Percentiles rank a stretch among this genome's conserved stretches.
These are phyloP conservation scores for Tripterygium wilfordii DNA, from an alignment of 177 flowering plant genomes.

Conservation along the genomic window DNA sequence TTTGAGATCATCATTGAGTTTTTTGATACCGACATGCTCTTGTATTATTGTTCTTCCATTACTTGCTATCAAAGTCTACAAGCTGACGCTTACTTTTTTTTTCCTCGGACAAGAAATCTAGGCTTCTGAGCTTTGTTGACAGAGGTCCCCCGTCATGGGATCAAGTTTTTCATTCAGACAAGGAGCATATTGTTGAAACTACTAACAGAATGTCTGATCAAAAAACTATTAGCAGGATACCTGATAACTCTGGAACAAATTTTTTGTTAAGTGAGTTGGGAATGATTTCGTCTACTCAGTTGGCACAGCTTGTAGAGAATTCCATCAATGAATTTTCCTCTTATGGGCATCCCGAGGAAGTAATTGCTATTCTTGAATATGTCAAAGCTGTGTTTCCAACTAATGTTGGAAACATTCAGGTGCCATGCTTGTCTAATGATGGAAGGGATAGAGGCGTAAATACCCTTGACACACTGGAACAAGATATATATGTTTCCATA, in stretches of 20 bases:
- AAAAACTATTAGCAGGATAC: constrained; percentile 7
- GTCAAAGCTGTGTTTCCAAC: constrained; percentile 37
- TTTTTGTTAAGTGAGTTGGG: constrained; percentile 22
- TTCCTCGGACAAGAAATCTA: constrained; percentile 66
- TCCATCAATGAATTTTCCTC: constrained; percentile 32
- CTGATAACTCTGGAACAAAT: constrained; percentile 21
- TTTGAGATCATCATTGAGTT: background rate
- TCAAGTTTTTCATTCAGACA: constrained; percentile 25
- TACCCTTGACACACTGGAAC: constrained; percentile 52
- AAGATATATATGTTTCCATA: constrained; percentile 40
- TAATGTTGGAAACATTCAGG: constrained; percentile 27
- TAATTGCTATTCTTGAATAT: constrained; percentile 44
- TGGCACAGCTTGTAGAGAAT: constrained; percentile 34
- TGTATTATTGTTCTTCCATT: too few species aligned
- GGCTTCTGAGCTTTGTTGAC: constrained; percentile 66
- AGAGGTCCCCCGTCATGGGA: constrained; percentile 80
- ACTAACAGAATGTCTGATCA: constrained; percentile 18
- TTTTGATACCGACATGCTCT: too few species aligned
- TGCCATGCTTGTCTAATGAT: constrained; percentile 26
- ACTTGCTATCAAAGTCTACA: too few species aligned
- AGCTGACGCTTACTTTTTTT: background rate
- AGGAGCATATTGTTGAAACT: constrained; percentile 15
- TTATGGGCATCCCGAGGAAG: constrained; percentile 40
- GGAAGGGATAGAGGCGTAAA: constrained; percentile 15
- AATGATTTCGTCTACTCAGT: constrained; percentile 26